These are phyloP conservation scores for Eleusine coracana DNA, from an alignment of 176 grass and related monocot species.

Conservation along the genomic window DNA sequence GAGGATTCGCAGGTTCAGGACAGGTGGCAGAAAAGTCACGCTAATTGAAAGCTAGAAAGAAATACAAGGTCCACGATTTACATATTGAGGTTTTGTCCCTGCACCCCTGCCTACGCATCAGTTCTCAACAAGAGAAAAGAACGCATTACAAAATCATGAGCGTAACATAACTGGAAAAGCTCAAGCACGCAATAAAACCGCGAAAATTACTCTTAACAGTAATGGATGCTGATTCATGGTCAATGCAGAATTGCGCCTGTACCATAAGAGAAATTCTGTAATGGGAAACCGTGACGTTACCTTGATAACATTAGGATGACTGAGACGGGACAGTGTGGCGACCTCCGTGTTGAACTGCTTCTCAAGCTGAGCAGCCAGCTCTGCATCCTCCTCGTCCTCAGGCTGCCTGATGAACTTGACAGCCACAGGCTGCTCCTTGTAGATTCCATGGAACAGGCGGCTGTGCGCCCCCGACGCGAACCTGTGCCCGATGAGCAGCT, in stretches of 20 bases:
- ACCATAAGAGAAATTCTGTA: neutral
- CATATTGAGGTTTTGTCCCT: too few relatives aligned
- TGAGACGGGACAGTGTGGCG: constrained; percentile 63
- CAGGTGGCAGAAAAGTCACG: neutral
- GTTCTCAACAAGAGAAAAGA: too few relatives aligned
- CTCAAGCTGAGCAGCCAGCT: constrained; percentile 67
- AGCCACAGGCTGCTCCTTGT: constrained; percentile 70
- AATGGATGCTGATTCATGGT: constrained; percentile 14
- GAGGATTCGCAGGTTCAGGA: neutral
- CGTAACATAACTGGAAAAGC: neutral
- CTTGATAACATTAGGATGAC: constrained; percentile 89
- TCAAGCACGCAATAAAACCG: neutral
- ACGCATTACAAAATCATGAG: neutral
- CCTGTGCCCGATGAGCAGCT: constrained; percentile 69
- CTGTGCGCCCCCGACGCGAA: constrained; percentile 82
- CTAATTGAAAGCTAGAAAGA: neutral
- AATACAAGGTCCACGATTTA: neutral
- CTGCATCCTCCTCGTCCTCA: constrained; percentile 61
- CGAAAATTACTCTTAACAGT: neutral
- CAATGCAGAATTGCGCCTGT: constrained; percentile 7
- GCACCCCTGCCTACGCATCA: too few relatives aligned
- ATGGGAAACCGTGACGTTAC: constrained; percentile 38
- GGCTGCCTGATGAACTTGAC: constrained; percentile 77
- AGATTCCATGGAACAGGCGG: constrained; percentile 74
- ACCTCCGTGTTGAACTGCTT: constrained; percentile 89